Base-by-base conservation (phyloP, 208 protist genomes). In the Crithidia fasciculata region DNA sequence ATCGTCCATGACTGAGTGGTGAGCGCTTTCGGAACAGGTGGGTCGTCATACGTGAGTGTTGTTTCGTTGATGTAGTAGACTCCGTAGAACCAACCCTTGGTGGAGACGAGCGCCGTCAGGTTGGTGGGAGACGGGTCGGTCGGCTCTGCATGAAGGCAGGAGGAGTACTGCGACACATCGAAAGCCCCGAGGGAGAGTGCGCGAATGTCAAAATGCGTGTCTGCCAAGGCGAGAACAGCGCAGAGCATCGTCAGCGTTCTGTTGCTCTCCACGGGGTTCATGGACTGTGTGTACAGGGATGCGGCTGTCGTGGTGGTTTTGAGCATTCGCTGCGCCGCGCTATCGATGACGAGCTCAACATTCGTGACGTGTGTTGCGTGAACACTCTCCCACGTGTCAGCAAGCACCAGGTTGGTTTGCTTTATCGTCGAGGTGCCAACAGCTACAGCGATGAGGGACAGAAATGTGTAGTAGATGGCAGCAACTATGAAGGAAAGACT, bases 211-310 rank as follows among this genome's bases (percentile, higher is more conserved):
- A 28, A 64, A 0, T 9, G 5, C 4, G 43, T n/a, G 43, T 64
- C 59, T 4, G 37, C 39, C 43, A 52, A 52, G 12, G 43, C 59
- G 5, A 64, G 40, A 13, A 13, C 4, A 9, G 59, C 59, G 39
- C 59, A 64, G 12, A 64, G 43, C 59, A 64, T 64, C 41, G 59
- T 52, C 5, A 64, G 43, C 5, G 59, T 64, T 15, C 19, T 39
- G 59, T 64, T 64, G 18, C 41, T 52, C 18, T 64, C 59, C 2
- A 64, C 18, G 5, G n/a, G 43, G 37, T 64, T 39, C 3, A 3
- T 3, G n/a, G 59, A 64, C 8, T 64, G 41, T 7, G 43, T 18
- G 59, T 64, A 64, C 19, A 64, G 43, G 18, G 59, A 49, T 36
- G 59, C 59, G 13, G 43, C 43, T 0, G 43, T 43, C 5, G 8